Evolutionary conservation across 2,329 filamentous ascomycete species (phyloP), one percentile per base, ranked within the genome.

Genomic region (Magnaporthales sp.): DNA sequence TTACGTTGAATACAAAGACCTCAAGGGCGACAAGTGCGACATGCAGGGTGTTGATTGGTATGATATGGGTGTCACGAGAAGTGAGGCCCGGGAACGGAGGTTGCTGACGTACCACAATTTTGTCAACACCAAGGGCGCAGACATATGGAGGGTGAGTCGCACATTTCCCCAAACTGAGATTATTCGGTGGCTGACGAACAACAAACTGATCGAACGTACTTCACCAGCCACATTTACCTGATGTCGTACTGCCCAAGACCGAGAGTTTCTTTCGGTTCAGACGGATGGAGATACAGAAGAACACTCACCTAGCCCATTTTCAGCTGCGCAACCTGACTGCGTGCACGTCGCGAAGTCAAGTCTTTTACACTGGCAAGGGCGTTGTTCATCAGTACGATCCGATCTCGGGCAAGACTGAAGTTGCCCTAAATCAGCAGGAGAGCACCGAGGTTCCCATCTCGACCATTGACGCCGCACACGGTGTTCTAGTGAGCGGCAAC

Each of bases 261-360:
- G 80, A 83, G 22, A 83, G 76, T 70, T 88, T 83, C 72, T 88
- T 88, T 72, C 80, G 81, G 64, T 90, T 89, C 72, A 80, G 80
- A 56, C 80, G 78, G 54, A 87, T 87, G 80, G 79, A 84, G 68
- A 78, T 89, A 58, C 79, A 81, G 62, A 79, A 78, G 24, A 79
- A 86, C 64, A 78, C 86, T 27, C 78, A 81, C 68, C 75, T 89
- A 22, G 79, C 85, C n/a, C 88, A 90, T 75, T 90, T 89, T 68
- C 88, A 90, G 72, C 78, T 90, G 13, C 84, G 88, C 60, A 88
- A 88, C 70, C 78, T 89, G 19, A 76, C 90, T 24, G 85, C 84
- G 2, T 83, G 83, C 71, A 80, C 84, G 5, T 85, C 84, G 9
- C 79, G 82, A 32, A 83, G 81, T 7, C 81, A 83, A 58, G 79